Evolutionary conservation across 768 basidiomycete genomes (phyloP).

Genomic region (Russula lepida): DNA sequence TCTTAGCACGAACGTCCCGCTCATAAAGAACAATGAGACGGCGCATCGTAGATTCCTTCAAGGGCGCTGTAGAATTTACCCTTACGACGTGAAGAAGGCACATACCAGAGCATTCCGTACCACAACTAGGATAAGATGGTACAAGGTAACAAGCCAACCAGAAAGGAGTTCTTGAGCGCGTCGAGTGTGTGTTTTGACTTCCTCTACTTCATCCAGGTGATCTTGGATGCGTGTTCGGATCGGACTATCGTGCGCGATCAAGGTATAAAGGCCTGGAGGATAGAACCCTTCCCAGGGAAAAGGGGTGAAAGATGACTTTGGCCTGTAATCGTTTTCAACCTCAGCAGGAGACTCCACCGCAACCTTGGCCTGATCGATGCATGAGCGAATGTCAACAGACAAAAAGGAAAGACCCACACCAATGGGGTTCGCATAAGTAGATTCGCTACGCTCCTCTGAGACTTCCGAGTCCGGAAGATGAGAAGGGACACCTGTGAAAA

Average conservation of each 20-base stretch:
- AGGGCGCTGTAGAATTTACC: not conserved
- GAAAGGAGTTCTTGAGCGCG: not conserved
- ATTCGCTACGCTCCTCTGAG: not conserved
- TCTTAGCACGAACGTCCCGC: not conserved
- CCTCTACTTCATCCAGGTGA: not conserved
- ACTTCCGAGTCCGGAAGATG: not conserved
- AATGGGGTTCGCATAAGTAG: not conserved
- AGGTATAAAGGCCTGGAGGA: not conserved
- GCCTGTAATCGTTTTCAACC: not conserved
- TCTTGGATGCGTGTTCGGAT: not conserved
- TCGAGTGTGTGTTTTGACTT: not conserved
- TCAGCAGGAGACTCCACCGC: not conserved
- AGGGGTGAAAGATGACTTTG: not conserved
- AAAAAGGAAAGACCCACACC: not conserved
- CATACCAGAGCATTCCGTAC: not conserved
- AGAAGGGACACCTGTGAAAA: not conserved
- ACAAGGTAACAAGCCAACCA: not conserved
- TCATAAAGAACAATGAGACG: not conserved
- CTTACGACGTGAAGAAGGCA: too few relatives aligned
- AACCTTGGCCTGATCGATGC: not conserved
- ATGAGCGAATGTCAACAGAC: not conserved
- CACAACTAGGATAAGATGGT: not conserved
- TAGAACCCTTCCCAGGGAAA: too few relatives aligned
- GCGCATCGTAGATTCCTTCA: not conserved
- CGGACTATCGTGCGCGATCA: not conserved